A percentile compares a stretch with the other conserved stretches of the same genome.
Evolutionary conservation across 1,139 yeast genomes (phyloP).

Genomic region (Eremothecium sinecaudum): DNA sequence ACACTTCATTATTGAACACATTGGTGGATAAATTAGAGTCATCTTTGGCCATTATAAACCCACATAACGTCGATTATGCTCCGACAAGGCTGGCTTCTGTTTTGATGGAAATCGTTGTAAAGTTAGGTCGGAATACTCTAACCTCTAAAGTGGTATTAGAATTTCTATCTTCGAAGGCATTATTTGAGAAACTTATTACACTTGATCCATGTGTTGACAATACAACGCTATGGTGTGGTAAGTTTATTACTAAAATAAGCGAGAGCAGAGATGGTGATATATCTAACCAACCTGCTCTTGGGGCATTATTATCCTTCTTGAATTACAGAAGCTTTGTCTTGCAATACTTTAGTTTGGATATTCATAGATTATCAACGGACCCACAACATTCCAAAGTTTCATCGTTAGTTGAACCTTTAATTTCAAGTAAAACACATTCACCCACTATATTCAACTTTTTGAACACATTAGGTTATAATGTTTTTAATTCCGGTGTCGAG

Average conservation of each 20-base stretch:
- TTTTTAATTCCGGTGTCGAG: slow-evolving; percentile 27
- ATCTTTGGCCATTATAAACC: slow-evolving; percentile 38
- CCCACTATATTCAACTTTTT: slow-evolving; percentile 59
- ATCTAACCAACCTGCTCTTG: slow-evolving; percentile 35
- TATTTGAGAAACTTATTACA: slow-evolving; percentile 45
- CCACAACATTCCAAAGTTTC: slow-evolving; percentile 49
- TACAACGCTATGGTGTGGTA: slow-evolving; percentile 44
- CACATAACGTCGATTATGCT: slow-evolving; percentile 40
- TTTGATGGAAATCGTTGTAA: slow-evolving; percentile 51
- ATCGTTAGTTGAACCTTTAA: slow-evolving; percentile 45
- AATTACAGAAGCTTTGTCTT: slow-evolving; percentile 52
- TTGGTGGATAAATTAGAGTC: slow-evolving; percentile 43
- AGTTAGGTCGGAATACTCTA: slow-evolving; percentile 46
- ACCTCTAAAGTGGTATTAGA: slow-evolving; percentile 46
- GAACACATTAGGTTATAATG: slow-evolving; percentile 56
- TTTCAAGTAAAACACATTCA: slow-evolving; percentile 36
- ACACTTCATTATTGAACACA: slow-evolving; percentile 46
- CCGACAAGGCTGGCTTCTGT: slow-evolving; percentile 51
- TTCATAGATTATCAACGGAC: slow-evolving; percentile 47
- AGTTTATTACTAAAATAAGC: slow-evolving; percentile 31
- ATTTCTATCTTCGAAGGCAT: slow-evolving; percentile 42
- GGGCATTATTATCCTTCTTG: slow-evolving; percentile 54
- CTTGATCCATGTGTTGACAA: slow-evolving; percentile 46
- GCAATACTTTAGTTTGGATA: slow-evolving; percentile 62
- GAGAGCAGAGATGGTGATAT: slow-evolving; percentile 34